phyloP scores from a whole-genome alignment of 805 yeast species.

The Saccharomycopsis sp. region DNA sequence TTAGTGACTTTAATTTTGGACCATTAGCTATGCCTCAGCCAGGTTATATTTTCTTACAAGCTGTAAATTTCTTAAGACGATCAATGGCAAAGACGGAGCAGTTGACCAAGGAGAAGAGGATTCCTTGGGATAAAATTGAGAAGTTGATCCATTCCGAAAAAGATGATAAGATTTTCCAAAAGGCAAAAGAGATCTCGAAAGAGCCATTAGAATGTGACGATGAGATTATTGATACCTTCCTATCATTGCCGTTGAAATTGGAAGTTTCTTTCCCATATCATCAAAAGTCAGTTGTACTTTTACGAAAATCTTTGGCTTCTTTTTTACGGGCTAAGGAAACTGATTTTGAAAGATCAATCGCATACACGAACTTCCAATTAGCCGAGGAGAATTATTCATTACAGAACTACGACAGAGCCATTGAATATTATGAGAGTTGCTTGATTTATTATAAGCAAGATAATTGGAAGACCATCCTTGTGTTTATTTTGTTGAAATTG shows the following conservation, averaged over 20 bases:
- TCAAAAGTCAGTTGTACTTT: slow-evolving; percentile 16
- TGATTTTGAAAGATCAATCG: slow-evolving; percentile 33
- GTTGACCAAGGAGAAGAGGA: slow-evolving; percentile 18
- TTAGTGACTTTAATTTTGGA: slow-evolving; percentile 23
- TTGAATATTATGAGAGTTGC: slow-evolving; percentile 35
- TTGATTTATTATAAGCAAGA: slow-evolving; percentile 34
- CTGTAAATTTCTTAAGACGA: slow-evolving; percentile 28
- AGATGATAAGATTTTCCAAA: slow-evolving; percentile 1
- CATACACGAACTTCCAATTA: slow-evolving; percentile 41
- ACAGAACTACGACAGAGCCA: slow-evolving; percentile 34
- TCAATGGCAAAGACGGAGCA: neutral
- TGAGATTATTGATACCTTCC: slow-evolving; percentile 25
- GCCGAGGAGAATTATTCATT: slow-evolving; percentile 39
- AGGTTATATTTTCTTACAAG: slow-evolving; percentile 37
- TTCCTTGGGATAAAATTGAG: slow-evolving; percentile 2
- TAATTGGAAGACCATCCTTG: slow-evolving; percentile 34
- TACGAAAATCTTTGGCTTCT: slow-evolving; percentile 20
- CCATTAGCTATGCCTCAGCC: slow-evolving; percentile 35
- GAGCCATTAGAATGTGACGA: neutral
- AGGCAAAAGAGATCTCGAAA: neutral
- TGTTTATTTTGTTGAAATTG: slow-evolving; percentile 31
- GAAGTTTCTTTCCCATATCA: slow-evolving; percentile 22
- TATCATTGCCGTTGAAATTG: slow-evolving; percentile 25
- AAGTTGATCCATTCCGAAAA: slow-evolving; percentile 3
- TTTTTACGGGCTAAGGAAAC: slow-evolving; percentile 17